These are phyloP conservation scores for Acephala macrosclerotiorum DNA, from an alignment of 2,329 filamentous ascomycete genomes.

Conservation along the genomic window DNA sequence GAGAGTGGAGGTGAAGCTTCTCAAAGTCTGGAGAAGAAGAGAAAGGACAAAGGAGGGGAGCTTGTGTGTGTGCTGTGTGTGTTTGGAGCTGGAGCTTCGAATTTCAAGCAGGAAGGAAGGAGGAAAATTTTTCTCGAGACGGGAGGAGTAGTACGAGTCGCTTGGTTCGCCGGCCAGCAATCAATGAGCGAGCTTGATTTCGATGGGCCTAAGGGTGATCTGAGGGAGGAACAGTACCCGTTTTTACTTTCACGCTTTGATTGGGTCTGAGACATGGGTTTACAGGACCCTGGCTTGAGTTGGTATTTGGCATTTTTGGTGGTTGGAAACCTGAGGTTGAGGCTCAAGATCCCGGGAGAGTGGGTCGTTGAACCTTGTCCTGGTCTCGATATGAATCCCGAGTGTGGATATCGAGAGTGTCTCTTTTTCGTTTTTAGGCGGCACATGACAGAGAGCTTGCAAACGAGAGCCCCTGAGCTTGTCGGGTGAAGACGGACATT, in stretches of 20 bases:
- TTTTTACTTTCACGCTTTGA: slow-evolving; percentile 6
- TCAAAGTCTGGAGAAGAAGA: slow-evolving; percentile 34
- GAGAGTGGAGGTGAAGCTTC: slow-evolving; percentile 24
- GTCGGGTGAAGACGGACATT: slow-evolving; percentile 29
- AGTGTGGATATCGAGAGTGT: background rate
- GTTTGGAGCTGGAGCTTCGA: slow-evolving; percentile 21
- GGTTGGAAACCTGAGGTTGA: background rate
- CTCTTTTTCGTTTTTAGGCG: slow-evolving; percentile 3
- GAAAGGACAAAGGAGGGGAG: slow-evolving; percentile 18
- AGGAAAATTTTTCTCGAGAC: slow-evolving; percentile 34
- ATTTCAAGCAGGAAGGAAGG: slow-evolving; percentile 30
- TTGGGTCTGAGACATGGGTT: slow-evolving; percentile 18
- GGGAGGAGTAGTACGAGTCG: slow-evolving; percentile 19
- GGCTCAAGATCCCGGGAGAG: slow-evolving; percentile 10
- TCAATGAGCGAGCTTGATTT: slow-evolving; percentile 18
- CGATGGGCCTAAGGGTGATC: slow-evolving; percentile 24
- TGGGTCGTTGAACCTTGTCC: background rate
- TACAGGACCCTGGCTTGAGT: background rate
- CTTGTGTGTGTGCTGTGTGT: slow-evolving; percentile 17
- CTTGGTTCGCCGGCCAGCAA: slow-evolving; percentile 19
- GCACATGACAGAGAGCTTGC: background rate
- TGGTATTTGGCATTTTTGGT: background rate
- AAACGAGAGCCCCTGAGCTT: background rate
- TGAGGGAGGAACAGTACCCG: slow-evolving; percentile 23
- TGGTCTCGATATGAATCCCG: background rate